Base-by-base conservation (phyloP, 75 land plant species). In the Adiantum capillusveneris region DNA sequence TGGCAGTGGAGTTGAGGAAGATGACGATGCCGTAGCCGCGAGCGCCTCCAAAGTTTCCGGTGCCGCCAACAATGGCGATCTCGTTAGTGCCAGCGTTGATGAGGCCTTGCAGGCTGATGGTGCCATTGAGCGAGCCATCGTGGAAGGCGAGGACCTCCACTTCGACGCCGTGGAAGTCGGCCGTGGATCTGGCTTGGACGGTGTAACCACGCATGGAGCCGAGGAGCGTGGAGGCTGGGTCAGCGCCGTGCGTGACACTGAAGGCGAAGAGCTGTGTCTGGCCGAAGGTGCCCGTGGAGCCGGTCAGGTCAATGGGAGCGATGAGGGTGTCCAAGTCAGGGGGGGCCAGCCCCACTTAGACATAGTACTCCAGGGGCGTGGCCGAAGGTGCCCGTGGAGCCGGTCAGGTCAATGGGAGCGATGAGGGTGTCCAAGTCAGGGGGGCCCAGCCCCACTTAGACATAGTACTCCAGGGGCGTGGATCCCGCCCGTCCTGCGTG, bases 11-110 rank as follows among this genome's bases (percentile, higher is more conserved):
- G 17, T 20, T 46, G 2, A 17, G 12, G 21, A n/a, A 20, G 21
- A 14, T 46, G 49, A 46, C 14, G 17, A 46, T 17, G 17, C 49
- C 68, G 51, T 67, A 52, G 19, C 70, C 70, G 2, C 12, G 25
- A 0, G 55, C 70, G 3, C 70, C 70, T 36, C 70, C 37, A 37
- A 67, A 67, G n/a, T 67, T 63, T n/a, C 55, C 70, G 1, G 70
- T 67, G 5, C 70, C 70, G 18, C 56, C 63, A 25, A 67, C 14
- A 17, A 67, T 61, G 0, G 41, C 52, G 11, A 67, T 14, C 39
- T 67, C 70, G 0, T 21, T 57, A 5, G 24, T 49, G 16, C 62
- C 56, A 0, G 36, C 25, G 11, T 48, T 46, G 14, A 46, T 46
- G n/a, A n/a, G n/a, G n/a, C n/a, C n/a, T n/a, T n/a, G n/a, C n/a